Percentiles rank a stretch among this genome's conserved stretches.
Evolutionary conservation across 371 early-diverging fungal species (phyloP).

Genomic region (Paraphysoderma sedebokerense): DNA sequence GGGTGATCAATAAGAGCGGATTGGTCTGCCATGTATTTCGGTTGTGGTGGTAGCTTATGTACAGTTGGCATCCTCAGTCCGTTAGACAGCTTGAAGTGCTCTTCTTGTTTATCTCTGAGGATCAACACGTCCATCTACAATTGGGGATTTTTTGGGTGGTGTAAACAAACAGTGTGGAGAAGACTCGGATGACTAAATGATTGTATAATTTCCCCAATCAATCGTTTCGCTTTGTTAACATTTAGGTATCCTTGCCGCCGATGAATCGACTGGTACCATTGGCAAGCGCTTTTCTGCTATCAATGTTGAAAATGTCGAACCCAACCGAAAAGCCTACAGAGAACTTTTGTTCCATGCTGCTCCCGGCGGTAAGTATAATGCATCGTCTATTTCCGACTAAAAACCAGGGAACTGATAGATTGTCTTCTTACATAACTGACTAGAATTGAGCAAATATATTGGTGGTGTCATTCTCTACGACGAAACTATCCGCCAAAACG

Average conservation of each 20-base stretch:
- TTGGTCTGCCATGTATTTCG: too few species aligned
- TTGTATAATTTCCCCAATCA: too few species aligned
- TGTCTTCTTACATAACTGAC: too few species aligned
- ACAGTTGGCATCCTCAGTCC: too few species aligned
- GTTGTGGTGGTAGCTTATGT: too few species aligned
- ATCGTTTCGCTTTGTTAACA: neutral
- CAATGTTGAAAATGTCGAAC: slow-evolving; percentile 35
- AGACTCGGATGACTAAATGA: too few species aligned
- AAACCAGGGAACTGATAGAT: too few species aligned
- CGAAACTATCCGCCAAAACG: slow-evolving; percentile 39
- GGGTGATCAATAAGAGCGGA: too few species aligned
- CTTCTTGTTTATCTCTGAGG: neutral
- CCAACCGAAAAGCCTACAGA: slow-evolving; percentile 42
- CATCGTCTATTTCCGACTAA: neutral
- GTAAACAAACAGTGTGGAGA: too few species aligned
- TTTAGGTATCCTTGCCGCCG: slow-evolving; percentile 24
- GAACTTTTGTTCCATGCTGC: slow-evolving; percentile 41
- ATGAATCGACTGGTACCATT: slow-evolving; percentile 44
- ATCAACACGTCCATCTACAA: neutral
- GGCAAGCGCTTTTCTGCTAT: slow-evolving; percentile 35
- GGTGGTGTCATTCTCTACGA: slow-evolving; percentile 49
- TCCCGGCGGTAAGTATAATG: slow-evolving; percentile 8
- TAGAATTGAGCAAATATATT: slow-evolving; percentile 26
- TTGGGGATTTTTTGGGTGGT: too few species aligned
- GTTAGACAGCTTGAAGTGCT: neutral